phyloP scores from a whole-genome alignment of 345 rosid genomes.

The Lenwebbia sp. region DNA sequence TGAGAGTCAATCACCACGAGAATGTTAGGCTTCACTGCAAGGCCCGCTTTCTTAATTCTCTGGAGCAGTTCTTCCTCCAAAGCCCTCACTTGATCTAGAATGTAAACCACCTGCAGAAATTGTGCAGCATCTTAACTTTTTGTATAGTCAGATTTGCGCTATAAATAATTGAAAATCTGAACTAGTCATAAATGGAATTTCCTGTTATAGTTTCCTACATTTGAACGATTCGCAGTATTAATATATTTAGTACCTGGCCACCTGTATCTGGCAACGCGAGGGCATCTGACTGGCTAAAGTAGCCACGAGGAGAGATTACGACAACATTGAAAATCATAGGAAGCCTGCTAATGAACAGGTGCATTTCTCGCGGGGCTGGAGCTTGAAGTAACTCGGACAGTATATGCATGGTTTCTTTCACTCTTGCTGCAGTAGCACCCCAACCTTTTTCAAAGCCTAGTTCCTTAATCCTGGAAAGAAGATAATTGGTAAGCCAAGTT shows the following conservation, averaged over 20 bases:
- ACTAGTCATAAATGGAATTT: neutral
- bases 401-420: slow-evolving; percentile 32
- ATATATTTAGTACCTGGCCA: slow-evolving; percentile 44
- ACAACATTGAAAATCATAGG: slow-evolving; percentile 71
- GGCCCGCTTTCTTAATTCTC: slow-evolving; percentile 63
- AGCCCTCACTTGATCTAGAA: slow-evolving; percentile 93
- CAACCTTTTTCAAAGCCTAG: slow-evolving; percentile 46
- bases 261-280: slow-evolving; percentile 90
- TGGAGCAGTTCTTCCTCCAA: slow-evolving; percentile 64
- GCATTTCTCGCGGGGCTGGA: slow-evolving; percentile 35
- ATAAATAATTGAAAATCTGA: neutral
- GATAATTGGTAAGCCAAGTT: neutral
- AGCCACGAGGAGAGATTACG: slow-evolving; percentile 79
- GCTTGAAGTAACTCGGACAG: slow-evolving; percentile 42
- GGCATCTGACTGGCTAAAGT: slow-evolving; percentile 74
- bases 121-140: neutral
- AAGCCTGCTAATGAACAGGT: slow-evolving; percentile 46
- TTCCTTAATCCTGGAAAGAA: slow-evolving; percentile 25
- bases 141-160: neutral
- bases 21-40: slow-evolving; percentile 65
- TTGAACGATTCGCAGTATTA: neutral
- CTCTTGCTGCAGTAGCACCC: slow-evolving; percentile 43
- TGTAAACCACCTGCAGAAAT: slow-evolving; percentile 58
- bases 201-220: neutral
- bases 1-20: slow-evolving; percentile 41